Conservation (phyloP, 1,139 yeast genomes). For the Taphrina wiesneri region DNA sequence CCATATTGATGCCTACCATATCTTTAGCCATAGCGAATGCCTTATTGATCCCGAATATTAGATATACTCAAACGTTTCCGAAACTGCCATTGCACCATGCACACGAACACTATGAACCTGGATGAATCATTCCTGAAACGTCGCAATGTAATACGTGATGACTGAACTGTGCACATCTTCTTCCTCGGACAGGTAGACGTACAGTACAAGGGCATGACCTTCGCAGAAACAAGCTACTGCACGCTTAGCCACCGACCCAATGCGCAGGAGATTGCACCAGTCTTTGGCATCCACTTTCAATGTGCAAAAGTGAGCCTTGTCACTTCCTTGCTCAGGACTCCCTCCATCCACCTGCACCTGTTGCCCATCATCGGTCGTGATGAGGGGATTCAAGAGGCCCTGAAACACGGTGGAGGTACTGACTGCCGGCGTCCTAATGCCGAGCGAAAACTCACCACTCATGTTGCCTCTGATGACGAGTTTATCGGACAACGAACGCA, state of each 20-base stretch:
- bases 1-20: background rate
- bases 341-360: background rate
- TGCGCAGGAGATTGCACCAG: constrained; percentile 45
- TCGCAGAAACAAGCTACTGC: constrained; percentile 46
- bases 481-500: constrained; percentile 41
- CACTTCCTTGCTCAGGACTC: constrained; percentile 35
- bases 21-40: constrained; percentile 2
- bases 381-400: constrained; percentile 41
- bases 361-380: constrained; percentile 35
- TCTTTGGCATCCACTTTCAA: constrained; percentile 45
- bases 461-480: constrained; percentile 42
- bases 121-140: constrained; percentile 26
- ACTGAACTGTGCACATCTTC: constrained; percentile 39
- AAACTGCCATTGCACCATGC: too few relatives aligned
- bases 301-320: constrained; percentile 37
- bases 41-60: background rate
- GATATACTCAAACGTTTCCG: background rate
- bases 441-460: constrained; percentile 42
- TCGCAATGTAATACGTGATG: constrained; percentile 39
- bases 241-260: constrained; percentile 42
- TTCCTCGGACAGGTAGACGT: constrained; percentile 43
- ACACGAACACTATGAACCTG: too few relatives aligned
- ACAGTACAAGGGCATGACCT: constrained; percentile 44
- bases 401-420: constrained; percentile 43
- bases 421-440: constrained; percentile 42